A percentile compares a stretch with the other conserved stretches of the same genome.
phyloP scores from a whole-genome alignment of 139 green algal species.

The Astrephomene gubernaculifera region DNA sequence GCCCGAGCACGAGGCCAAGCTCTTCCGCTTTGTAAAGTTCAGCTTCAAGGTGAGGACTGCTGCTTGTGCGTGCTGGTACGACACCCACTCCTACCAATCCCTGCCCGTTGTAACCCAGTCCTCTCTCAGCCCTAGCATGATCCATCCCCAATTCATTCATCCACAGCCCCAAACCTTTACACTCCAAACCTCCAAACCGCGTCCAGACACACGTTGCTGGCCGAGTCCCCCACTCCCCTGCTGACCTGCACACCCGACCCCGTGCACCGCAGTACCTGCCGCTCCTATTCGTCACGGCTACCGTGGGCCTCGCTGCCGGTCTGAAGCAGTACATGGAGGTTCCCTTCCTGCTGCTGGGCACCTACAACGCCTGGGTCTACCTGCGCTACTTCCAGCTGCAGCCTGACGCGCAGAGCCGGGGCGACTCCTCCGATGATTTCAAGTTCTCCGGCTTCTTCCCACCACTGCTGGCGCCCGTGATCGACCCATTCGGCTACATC shows the following conservation, averaged over 20 bases:
- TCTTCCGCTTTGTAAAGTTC: conserved; percentile 80
- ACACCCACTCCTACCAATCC: no score
- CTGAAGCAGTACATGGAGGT: conserved; percentile 53
- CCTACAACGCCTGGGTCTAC: conserved; percentile 91
- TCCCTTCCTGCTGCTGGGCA: conserved; percentile 84
- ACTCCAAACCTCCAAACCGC: no score
- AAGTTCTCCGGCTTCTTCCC: conserved; percentile 91
- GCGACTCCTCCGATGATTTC: conserved; percentile 81
- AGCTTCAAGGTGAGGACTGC: conserved; percentile 68
- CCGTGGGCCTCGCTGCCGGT: conserved; percentile 32
- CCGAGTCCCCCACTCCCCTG: neutral
- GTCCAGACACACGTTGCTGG: neutral
- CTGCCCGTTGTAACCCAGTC: no score
- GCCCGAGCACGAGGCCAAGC: conserved; percentile 85
- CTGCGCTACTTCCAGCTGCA: conserved; percentile 91
- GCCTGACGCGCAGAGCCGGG: conserved; percentile 54
- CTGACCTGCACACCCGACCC: no score
- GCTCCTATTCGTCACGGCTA: conserved; percentile 64
- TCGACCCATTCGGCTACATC: conserved; percentile 67
- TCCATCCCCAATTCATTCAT: no score
- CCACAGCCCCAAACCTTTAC: no score
- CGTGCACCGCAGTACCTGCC: conserved; percentile 83
- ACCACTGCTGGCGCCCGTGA: conserved; percentile 16
- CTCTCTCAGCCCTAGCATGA: no score
- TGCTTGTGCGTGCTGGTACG: neutral